Base-by-base conservation (phyloP, 768 basidiomycete species). In the Sarcodon aspratus region DNA sequence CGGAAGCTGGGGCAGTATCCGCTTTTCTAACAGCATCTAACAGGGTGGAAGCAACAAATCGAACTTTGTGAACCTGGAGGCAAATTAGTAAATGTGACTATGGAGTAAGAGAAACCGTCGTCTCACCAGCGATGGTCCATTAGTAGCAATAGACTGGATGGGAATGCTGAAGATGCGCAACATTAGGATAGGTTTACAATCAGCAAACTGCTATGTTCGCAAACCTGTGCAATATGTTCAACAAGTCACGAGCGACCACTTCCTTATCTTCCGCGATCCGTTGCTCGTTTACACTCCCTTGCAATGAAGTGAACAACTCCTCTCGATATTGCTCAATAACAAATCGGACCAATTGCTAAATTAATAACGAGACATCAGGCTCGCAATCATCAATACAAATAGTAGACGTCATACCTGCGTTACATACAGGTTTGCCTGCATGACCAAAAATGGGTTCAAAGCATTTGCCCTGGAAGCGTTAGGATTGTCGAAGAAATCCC, bases 241-340 rank as follows among this genome's bases (percentile, higher is more conserved):
- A 71, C 51, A 95, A 72, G 59, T 94, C 88, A 54, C 87, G 85
- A 21, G 88, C 88, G 36, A 94, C 86, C 7, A 82, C 81, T 61
- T 92, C 91, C 40, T 85, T 70, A 59, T 85, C 82, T 61, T 85
- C 77, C 7, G 81, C 78, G 18, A 82, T 71, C 55, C 76, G 75
- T 50, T 70, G 68, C 52, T 85, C 82, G 56, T 85, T 76, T 34
- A 82, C 64, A 52, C 61, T 73, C 15, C 79, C 82, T 57, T 80
- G 82, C 53, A 86, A 71, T 15, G 76, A 79, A 53, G 73, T 69
- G 45, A 88, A 62, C 21, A 95, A 75, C 63, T 95, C 89, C 52
- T 94, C 85, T 6, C 88, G 82, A 61, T 94, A 94, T 64, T 92
- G 91, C 55, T 93, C 85, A 47, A 89, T 86, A 53, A 94, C 88